These are phyloP conservation scores for Rauvolfia tetraphylla DNA, from an alignment of 257 asterid species.

Conservation along the genomic window DNA sequence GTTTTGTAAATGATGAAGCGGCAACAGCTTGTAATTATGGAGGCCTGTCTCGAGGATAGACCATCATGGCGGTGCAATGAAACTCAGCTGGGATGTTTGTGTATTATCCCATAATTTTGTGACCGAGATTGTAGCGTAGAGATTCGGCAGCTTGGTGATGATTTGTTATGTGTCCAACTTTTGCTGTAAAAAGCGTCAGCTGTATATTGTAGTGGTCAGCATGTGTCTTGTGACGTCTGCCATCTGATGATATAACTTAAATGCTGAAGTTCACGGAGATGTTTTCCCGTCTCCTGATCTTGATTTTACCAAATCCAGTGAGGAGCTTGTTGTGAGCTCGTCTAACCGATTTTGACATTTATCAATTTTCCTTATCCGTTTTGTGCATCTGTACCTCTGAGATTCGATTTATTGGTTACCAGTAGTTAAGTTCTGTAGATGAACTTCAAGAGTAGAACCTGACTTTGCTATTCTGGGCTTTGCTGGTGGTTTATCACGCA, in stretches of 20 bases:
- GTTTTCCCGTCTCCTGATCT: neutral
- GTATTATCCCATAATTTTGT: neutral
- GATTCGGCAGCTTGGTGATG: neutral
- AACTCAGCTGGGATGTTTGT: neutral
- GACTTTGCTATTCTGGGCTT: neutral
- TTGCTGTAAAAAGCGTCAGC: neutral
- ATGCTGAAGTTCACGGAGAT: neutral
- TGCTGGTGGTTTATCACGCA: too few relatives aligned
- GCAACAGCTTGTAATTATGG: conserved; percentile 17
- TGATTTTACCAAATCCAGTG: neutral
- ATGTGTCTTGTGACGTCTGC: too few relatives aligned
- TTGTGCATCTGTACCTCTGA: neutral
- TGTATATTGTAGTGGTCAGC: neutral
- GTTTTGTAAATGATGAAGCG: conserved; percentile 31
- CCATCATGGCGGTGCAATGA: conserved; percentile 7
- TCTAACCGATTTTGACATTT: neutral
- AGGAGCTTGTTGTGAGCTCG: neutral
- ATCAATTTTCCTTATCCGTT: neutral
- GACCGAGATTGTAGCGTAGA: conserved; percentile 4
- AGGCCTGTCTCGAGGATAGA: conserved; percentile 13
- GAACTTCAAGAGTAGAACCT: too few relatives aligned
- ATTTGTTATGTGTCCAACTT: neutral
- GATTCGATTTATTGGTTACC: neutral
- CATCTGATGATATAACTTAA: neutral
- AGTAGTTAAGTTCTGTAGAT: too few relatives aligned